Evolutionary conservation across 129 eudicot genomes (phyloP).

Genomic region (Sambucus nigra): DNA sequence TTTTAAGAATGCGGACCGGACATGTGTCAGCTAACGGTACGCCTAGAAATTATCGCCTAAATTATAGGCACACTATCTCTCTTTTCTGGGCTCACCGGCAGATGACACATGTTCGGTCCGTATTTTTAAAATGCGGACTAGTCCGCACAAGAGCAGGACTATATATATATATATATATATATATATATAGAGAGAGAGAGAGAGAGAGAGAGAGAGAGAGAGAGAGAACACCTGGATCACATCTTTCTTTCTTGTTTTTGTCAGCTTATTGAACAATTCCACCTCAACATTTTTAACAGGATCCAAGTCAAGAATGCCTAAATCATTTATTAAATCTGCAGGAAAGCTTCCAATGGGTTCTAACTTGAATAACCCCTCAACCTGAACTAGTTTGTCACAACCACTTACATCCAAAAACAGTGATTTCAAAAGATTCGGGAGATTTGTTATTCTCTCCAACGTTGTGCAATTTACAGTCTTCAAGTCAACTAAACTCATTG

Average conservation of each 20-base stretch:
- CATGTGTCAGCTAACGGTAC: too few species aligned
- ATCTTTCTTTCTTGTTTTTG: constrained; percentile 6
- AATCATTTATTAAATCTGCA: constrained; percentile 4
- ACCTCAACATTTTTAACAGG: background rate
- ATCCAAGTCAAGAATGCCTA: constrained; percentile 8
- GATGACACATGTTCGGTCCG: too few species aligned
- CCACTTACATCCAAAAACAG: background rate
- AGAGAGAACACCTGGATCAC: constrained; percentile 8
- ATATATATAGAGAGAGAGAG: constrained; percentile 1
- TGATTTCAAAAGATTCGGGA: constrained; percentile 7
- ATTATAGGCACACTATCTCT: too few species aligned
- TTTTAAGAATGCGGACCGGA: too few species aligned
- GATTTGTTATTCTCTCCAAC: constrained; percentile 13
- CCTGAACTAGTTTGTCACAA: constrained; percentile 14
- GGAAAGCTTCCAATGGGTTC: constrained; percentile 9
- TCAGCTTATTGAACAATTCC: constrained; percentile 12
- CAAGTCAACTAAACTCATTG: constrained; percentile 12
- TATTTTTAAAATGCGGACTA: too few species aligned
- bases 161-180: too few species aligned
- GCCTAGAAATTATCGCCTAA: too few species aligned
- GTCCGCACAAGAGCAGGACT: too few species aligned
- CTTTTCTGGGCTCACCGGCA: too few species aligned
- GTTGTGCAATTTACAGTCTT: constrained; percentile 7
- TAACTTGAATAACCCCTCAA: constrained; percentile 11
- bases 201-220: constrained; percentile 8